Evolutionary conservation across 352 stramenopile genomes (phyloP), one percentile per base, ranked within the genome.

Genomic region (Globisporangium sylvaticum): DNA sequence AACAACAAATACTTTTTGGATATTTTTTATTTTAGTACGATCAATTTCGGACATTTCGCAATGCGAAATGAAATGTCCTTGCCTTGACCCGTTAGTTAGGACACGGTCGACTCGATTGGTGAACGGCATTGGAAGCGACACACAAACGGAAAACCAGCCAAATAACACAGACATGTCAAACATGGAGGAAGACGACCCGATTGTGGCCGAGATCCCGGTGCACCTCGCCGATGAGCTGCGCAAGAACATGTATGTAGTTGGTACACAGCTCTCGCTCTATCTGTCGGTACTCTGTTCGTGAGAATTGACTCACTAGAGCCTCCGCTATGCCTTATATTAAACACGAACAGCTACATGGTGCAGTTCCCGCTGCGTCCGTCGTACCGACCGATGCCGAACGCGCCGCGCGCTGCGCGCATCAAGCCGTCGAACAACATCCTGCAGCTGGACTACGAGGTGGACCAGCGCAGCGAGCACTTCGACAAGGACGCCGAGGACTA

Each of bases 191-290:
- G 85, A 93, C 57, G 87, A 95, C 72, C 87, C 87, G 46, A 74
- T 95, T 34, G 84, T 95, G 67, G 83, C 77, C 56, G 87, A 95
- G 75, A 92, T 95, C 65, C 84, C 87, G 44, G 84, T 95, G 70
- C 87, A 95, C 70, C 80, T 95, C 39, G 81, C 83, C 3, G 81
- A 93, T 24, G 73, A 84, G 37, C 67, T 91, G 64, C 79, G 83
- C 59, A 66, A 77, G n/a, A 86, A 82, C 73, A 76, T 92, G 80
- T 94, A 77, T 46, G 79, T 78, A 27, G 25, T 18, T 46, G 32
- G 1, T 55, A 4, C 24, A 27, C 37, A 29, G 24, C 4, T 5
- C 20, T 22, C 10, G 48, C 8, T 46, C 15, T 60, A 12, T 27
- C 27, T 65, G 12, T 0, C 2, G 27, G 10, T 8, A 15, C n/a